These are phyloP conservation scores for Sechiopsis laciniata DNA, from an alignment of 306 rosid genomes.

Conservation along the genomic window DNA sequence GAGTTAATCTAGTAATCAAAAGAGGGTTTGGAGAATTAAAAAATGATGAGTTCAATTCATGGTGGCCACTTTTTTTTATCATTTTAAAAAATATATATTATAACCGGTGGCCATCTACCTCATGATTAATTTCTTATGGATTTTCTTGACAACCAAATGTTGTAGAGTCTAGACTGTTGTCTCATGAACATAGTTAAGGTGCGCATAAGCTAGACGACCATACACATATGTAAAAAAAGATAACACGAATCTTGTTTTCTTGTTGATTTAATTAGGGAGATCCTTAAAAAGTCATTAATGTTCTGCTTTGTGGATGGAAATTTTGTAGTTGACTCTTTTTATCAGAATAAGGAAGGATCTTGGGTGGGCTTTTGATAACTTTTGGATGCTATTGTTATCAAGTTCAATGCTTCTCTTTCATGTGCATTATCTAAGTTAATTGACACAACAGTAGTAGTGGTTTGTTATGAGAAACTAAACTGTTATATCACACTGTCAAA, in stretches of 20 bases:
- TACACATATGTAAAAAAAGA: no score
- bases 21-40: no score
- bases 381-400: background rate
- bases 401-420: background rate
- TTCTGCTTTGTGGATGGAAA: background rate
- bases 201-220: no score
- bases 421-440: background rate
- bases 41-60: no score
- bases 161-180: no score
- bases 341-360: background rate
- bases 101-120: no score
- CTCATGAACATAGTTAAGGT: no score
- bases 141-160: no score
- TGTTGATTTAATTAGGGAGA: background rate
- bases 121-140: no score
- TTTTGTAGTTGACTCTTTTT: background rate
- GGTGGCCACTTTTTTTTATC: no score
- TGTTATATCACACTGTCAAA: background rate
- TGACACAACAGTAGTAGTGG: background rate
- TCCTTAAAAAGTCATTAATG: background rate
- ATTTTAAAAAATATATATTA: no score
- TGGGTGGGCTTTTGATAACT: background rate
- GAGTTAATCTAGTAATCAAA: no score
- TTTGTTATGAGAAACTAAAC: background rate
- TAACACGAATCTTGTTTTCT: background rate